These are phyloP conservation scores for Elsinoe australis DNA, from an alignment of 2,329 filamentous ascomycete species.

Conservation along the genomic window DNA sequence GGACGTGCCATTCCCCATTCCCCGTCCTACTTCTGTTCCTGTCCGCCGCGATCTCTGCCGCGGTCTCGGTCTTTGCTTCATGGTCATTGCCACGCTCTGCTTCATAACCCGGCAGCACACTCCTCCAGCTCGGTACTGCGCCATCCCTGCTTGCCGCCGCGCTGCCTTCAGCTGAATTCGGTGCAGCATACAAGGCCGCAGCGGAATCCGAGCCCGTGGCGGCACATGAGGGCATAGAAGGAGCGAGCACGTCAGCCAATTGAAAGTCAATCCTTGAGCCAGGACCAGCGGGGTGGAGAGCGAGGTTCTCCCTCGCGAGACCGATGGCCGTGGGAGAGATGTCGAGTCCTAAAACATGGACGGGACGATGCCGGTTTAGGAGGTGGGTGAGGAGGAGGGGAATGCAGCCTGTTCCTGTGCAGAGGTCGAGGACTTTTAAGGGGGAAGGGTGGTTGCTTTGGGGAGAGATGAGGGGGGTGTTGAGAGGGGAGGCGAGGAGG, in stretches of 20 bases:
- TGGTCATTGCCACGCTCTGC: not conserved
- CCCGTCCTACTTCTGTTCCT: too few relatives aligned
- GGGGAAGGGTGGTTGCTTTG: not conserved
- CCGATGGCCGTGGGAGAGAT: slow-evolving; percentile 57
- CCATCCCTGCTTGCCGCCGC: too few relatives aligned
- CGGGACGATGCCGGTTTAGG: slow-evolving; percentile 38
- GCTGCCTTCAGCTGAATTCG: too few relatives aligned
- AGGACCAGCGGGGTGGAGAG: slow-evolving; percentile 18
- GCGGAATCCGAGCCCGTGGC: too few relatives aligned
- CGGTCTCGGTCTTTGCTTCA: not conserved
- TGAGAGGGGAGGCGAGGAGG: not conserved
- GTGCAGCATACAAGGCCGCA: too few relatives aligned
- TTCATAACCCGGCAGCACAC: slow-evolving; percentile 1
- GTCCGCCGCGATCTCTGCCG: too few relatives aligned
- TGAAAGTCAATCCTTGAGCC: slow-evolving; percentile 25
- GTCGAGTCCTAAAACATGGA: slow-evolving; percentile 60
- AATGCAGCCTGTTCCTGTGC: slow-evolving; percentile 87
- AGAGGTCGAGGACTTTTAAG: slow-evolving; percentile 71
- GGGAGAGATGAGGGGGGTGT: not conserved
- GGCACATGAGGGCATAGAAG: slow-evolving; percentile 2
- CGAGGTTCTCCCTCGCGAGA: slow-evolving; percentile 57
- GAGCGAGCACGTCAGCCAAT: slow-evolving; percentile 30
- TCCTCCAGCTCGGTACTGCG: slow-evolving; percentile 7
- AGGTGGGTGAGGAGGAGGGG: slow-evolving; percentile 64
- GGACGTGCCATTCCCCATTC: slow-evolving; percentile 51